A percentile compares a stretch with the other conserved stretches of the same genome.
Conservation (phyloP, 495 filamentous ascomycete species). For the Daldinia childiae region DNA sequence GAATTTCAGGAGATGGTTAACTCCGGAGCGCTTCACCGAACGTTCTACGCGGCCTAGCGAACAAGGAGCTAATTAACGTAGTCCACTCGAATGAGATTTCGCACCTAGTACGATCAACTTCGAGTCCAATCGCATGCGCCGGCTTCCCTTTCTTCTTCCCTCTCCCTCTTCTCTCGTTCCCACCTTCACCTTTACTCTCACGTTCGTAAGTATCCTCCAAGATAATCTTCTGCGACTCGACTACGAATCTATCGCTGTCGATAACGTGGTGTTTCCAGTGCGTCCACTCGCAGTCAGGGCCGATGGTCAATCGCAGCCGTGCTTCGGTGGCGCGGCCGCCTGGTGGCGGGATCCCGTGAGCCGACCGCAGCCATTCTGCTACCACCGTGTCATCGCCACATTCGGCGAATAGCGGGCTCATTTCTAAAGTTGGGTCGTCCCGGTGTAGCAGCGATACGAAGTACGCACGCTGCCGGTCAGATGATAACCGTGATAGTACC, state of each 20-base stretch:
- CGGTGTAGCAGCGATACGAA: conserved; percentile 20
- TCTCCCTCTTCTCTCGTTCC: not conserved
- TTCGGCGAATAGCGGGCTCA: conserved; percentile 14
- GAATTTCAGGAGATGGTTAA: not conserved
- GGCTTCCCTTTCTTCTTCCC: not conserved
- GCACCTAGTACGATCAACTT: conserved; percentile 28
- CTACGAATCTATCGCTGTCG: conserved; percentile 23
- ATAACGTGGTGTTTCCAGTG: conserved; percentile 35
- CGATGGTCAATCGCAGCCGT: conserved; percentile 12
- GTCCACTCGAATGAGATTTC: conserved; percentile 31
- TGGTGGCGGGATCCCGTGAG: conserved; percentile 25
- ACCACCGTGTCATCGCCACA: conserved; percentile 28
- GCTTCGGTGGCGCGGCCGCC: conserved; percentile 18
- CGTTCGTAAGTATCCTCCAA: conserved; percentile 16
- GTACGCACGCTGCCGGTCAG: conserved; percentile 23
- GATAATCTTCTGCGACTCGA: conserved; percentile 20
- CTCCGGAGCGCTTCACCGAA: conserved; percentile 2
- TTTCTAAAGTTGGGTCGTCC: conserved; percentile 9
- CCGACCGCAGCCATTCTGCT: conserved; percentile 29
- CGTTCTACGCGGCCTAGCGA: conserved; percentile 17
- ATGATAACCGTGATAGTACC: conserved; percentile 21
- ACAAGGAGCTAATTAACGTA: conserved; percentile 24
- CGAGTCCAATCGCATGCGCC: conserved; percentile 21
- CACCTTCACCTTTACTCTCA: no score
- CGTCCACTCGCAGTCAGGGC: conserved; percentile 24